Evolutionary conservation across 202 grass and related monocot species (phyloP), one percentile per base, ranked within the genome.

Genomic region (Panicum virgatum): DNA sequence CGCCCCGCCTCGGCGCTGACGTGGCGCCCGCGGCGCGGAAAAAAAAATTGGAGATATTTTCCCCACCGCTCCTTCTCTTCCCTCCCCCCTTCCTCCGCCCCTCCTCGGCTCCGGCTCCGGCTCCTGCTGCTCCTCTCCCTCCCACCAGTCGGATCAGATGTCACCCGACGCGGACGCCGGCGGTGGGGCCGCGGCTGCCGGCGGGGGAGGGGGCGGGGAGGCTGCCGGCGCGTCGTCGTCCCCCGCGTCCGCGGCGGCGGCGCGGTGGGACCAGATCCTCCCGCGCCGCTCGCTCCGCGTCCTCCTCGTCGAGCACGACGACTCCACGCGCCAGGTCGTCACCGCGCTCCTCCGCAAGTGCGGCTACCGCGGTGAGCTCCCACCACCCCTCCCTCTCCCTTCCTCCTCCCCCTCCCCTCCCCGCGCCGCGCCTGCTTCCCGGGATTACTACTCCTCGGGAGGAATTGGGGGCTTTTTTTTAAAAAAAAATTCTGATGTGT

Each of bases 291-390:
- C 91, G 12, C 87, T 99, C 15, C 90, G 85, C 38, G 91, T 99
- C 14, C 93, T 99, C 56, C 88, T 99, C 69, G 93, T 99, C 70
- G 93, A 99, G 93, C 89, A 96, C 69, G 96, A 96, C 81, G 89
- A 93, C 86, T 94, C 89, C 85, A 99, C 96, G 0, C 87, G 93
- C 75, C 96, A 99, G 78, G 87, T 99, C 73, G 93, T 99, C 77
- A 88, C 91, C 73, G 93, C 96, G 59, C 96, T 99, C 42, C 92
- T 99, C 77, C 93, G 96, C 29, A 96, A 96, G 89, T 94, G 90
- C 89, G 87, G 87, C 1, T 98, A 98, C 80, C 92, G 90, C 84
- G 96, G 96, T 98, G 66, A 81, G 87, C 68, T 14, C 7, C 3
- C 27, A 1, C 3, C 9, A n/a, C n/a, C n/a, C n/a, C n/a, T n/a